Evolutionary conservation across 495 filamentous ascomycete species (phyloP), one percentile per base, ranked within the genome.

Genomic region (Lophiotrema nucula): DNA sequence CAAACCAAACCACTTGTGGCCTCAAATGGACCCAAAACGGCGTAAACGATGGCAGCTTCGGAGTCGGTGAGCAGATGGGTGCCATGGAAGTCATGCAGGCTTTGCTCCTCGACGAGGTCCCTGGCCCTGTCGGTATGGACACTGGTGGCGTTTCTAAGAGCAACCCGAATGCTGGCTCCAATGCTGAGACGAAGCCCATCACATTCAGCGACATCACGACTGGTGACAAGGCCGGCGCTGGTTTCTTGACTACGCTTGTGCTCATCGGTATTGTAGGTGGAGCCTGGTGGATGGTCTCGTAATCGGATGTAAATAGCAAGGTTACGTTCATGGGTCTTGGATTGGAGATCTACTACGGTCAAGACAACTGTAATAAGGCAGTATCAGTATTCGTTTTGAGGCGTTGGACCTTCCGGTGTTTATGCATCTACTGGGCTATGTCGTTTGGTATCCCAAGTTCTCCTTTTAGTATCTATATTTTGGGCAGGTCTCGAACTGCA

Each of bases 31-130:
- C 77, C 35, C 68, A 66, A 6, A 60, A 60, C 23, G 67, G 59
- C n/a, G 28, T 28, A 2, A 81, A 72, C 62, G 81, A 84, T 47
- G 73, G 74, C n/a, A 71, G 68, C 24, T 72, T 58, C 18, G 79
- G 78, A 24, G 65, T 82, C 16, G 81, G 82, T 46, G 72, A 83
- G 66, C 79, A 86, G 61, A 83, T 86, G 82, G 73, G 71, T 38
- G 82, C 80, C 1, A 60, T 85, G 35, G 79, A 81, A 58, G 73
- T 84, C 18, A 72, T 86, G 28, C 74, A 82, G 52, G 72, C 77
- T n/a, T 72, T 72, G 27, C 65, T 87, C 50, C 73, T 83, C 35
- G 61, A 69, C 6, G 26, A 80, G 12, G 73, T 74, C 23, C 11
- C 44, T 13, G 73, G 72, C 3, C 73, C 73, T 10, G 66, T 76